Evolutionary conservation across 768 basidiomycete species (phyloP).

Genomic region (Rhizopogon sp.): DNA sequence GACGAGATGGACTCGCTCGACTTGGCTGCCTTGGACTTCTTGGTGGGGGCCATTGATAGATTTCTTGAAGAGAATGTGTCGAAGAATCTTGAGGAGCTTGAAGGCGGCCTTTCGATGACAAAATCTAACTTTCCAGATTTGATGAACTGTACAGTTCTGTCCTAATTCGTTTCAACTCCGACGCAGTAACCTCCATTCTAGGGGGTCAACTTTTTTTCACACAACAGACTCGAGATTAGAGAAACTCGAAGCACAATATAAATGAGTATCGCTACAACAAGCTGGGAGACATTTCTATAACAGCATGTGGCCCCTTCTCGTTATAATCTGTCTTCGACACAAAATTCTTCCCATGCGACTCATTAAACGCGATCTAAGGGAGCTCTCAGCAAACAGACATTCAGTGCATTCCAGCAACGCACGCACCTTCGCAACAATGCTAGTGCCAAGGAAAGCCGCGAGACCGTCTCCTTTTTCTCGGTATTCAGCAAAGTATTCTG

Average conservation of each 20-base stretch:
- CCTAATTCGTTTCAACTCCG: constrained; percentile 18
- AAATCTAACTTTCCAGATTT: constrained; percentile 13
- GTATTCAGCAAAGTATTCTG: constrained; percentile 91
- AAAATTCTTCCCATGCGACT: constrained; percentile 59
- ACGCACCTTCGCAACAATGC: constrained; percentile 79
- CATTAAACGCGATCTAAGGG: constrained; percentile 67
- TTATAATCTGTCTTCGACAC: constrained; percentile 80
- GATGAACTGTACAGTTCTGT: constrained; percentile 26
- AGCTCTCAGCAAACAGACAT: background rate
- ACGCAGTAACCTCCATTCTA: constrained; percentile 4
- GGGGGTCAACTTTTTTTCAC: background rate
- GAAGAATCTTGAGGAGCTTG: constrained; percentile 10
- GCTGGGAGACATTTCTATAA: constrained; percentile 75
- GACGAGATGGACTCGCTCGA: constrained; percentile 91
- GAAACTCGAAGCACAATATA: no score
- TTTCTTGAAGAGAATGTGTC: constrained; percentile 4
- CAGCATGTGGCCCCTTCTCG: constrained; percentile 63
- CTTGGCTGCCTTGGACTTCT: constrained; percentile 94
- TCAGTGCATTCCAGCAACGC: constrained; percentile 1
- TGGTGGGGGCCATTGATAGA: constrained; percentile 83
- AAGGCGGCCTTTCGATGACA: constrained; percentile 2
- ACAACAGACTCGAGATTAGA: no score
- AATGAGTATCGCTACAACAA: constrained; percentile 40
- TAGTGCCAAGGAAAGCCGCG: constrained; percentile 76
- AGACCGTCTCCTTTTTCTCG: constrained; percentile 79